Conservation (phyloP, 1,139 yeast species). For the Hemisphaericaspora xylanilytica region DNA sequence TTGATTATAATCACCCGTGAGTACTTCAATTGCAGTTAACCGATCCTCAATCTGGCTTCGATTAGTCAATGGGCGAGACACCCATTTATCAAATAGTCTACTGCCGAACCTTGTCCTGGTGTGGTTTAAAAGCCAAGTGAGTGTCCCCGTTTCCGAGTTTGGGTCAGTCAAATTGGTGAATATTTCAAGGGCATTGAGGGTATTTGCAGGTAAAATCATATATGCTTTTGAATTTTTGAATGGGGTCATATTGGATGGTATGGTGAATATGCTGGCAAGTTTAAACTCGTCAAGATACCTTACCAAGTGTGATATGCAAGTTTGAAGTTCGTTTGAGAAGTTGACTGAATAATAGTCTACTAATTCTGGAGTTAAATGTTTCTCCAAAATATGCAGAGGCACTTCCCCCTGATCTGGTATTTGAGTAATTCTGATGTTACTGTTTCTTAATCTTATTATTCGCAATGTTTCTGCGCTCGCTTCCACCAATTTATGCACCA, state of each 20-base stretch:
- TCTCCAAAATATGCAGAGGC: slow-evolving; percentile 1
- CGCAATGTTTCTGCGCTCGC: slow-evolving; percentile 26
- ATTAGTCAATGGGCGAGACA: slow-evolving; percentile 65
- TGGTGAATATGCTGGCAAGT: slow-evolving; percentile 54
- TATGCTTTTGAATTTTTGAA: slow-evolving; percentile 49
- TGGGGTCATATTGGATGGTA: slow-evolving; percentile 44
- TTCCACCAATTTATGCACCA: slow-evolving; percentile 33
- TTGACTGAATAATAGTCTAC: slow-evolving; percentile 26
- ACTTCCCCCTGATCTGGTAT: slow-evolving; percentile 4
- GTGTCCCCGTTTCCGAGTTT: slow-evolving; percentile 57
- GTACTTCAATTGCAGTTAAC: slow-evolving; percentile 60
- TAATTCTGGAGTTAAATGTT: slow-evolving; percentile 17
- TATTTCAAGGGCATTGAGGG: slow-evolving; percentile 70
- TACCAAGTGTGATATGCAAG: slow-evolving; percentile 49
- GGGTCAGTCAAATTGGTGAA: slow-evolving; percentile 62
- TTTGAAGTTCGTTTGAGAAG: slow-evolving; percentile 26
- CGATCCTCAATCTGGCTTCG: slow-evolving; percentile 55
- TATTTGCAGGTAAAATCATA: slow-evolving; percentile 69
- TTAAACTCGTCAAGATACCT: slow-evolving; percentile 61
- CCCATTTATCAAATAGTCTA: slow-evolving; percentile 67
- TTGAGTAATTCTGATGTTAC: slow-evolving; percentile 15
- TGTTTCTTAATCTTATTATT: slow-evolving; percentile 17
- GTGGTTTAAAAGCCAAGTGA: slow-evolving; percentile 76
- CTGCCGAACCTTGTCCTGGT: slow-evolving; percentile 78
- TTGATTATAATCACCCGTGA: slow-evolving; percentile 44